phyloP scores from a whole-genome alignment of 2,329 filamentous ascomycete genomes.

The Cladophialophora immunda region DNA sequence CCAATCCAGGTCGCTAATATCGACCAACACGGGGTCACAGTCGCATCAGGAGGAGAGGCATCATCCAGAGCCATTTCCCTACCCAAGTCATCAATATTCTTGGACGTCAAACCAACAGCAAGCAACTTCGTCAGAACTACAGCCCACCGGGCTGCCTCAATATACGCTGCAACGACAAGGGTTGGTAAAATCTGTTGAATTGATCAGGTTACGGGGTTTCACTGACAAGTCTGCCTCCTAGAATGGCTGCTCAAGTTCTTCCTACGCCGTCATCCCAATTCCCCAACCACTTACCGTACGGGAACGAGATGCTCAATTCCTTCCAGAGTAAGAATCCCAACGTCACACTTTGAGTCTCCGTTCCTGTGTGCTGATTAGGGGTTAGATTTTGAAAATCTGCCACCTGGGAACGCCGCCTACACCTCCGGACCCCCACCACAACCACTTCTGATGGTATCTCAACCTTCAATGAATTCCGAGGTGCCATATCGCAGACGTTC shows the following conservation, averaged over 20 bases:
- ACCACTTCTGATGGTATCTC: slow-evolving; percentile 31
- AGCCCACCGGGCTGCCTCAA: slow-evolving; percentile 14
- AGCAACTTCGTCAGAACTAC: slow-evolving; percentile 12
- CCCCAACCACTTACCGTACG: slow-evolving; percentile 27
- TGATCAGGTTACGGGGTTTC: slow-evolving; percentile 5
- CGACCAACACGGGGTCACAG: slow-evolving; percentile 13
- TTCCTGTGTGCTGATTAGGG: slow-evolving; percentile 18
- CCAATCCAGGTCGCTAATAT: slow-evolving; percentile 15
- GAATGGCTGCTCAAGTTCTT: slow-evolving; percentile 37
- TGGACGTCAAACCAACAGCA: slow-evolving; percentile 23
- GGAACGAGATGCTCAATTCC: slow-evolving; percentile 25
- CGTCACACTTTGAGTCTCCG: not conserved
- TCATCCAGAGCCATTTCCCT: slow-evolving; percentile 12
- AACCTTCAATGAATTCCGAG: slow-evolving; percentile 22
- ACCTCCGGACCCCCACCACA: slow-evolving; percentile 21
- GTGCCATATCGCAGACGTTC: slow-evolving; percentile 28
- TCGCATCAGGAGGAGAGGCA: slow-evolving; percentile 24
- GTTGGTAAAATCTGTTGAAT: slow-evolving; percentile 22
- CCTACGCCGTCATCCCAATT: slow-evolving; percentile 27
- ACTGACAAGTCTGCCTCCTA: slow-evolving; percentile 15
- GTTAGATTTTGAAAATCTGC: slow-evolving; percentile 24
- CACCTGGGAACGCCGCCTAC: slow-evolving; percentile 25
- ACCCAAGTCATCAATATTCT: slow-evolving; percentile 22
- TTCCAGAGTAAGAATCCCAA: slow-evolving; percentile 19
- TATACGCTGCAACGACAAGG: slow-evolving; percentile 30